Evolutionary conservation across 148 eudicot genomes (phyloP).

Genomic region (Rhododendron kiyosumense): DNA sequence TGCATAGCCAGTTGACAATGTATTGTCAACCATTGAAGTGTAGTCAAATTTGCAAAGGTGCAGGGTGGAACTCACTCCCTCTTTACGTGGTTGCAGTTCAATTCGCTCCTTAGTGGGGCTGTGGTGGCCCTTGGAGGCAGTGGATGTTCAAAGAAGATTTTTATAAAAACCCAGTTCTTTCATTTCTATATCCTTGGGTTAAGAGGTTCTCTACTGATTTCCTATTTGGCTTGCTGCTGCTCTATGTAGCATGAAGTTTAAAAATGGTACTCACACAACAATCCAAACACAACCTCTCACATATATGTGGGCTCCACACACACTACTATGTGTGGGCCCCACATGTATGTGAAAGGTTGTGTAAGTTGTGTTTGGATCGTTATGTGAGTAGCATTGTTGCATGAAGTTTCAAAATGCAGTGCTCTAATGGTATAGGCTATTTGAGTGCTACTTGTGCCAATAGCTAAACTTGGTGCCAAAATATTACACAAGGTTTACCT

Average conservation of each 20-base stretch:
- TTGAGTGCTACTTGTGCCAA: background rate
- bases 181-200: background rate
- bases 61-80: background rate
- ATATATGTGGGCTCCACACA: no score
- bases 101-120: background rate
- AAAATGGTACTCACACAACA: no score
- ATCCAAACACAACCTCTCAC: no score
- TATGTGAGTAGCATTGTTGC: no score
- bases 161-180: background rate
- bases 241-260: background rate
- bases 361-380: no score
- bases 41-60: background rate
- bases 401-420: background rate
- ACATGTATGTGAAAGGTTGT: no score
- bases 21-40: background rate
- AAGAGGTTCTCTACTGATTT: background rate
- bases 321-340: no score
- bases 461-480: background rate
- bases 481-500: background rate
- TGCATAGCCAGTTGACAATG: background rate
- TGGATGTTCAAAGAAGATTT: background rate
- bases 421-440: background rate
- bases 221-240: background rate
- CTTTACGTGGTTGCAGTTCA: background rate
- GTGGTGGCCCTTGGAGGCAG: background rate